phyloP scores from a whole-genome alignment of 1,284 basidiomycete genomes.

The Boletellus deceptivus region DNA sequence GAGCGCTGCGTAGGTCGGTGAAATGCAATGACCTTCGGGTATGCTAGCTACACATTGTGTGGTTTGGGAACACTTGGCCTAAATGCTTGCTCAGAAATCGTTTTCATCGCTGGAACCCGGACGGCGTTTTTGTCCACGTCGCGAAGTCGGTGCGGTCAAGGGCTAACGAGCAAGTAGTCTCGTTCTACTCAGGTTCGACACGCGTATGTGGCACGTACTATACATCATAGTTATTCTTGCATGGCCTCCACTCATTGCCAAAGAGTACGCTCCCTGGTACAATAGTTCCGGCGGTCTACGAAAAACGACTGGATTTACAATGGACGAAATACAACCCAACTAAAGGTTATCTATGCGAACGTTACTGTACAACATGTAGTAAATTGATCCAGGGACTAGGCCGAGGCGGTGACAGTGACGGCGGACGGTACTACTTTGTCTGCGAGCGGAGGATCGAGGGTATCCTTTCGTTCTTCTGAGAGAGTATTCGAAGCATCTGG shows the following conservation, averaged over 20 bases:
- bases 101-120: constrained; percentile 1
- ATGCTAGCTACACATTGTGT: not conserved
- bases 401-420: constrained; percentile 15
- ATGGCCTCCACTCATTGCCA: too few species aligned
- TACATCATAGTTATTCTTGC: too few species aligned
- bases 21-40: constrained; percentile 12
- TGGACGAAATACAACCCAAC: too few species aligned
- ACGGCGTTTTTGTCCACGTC: not conserved
- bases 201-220: too few species aligned
- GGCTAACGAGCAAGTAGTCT: too few species aligned
- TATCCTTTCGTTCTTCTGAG: constrained; percentile 12
- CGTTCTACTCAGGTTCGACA: too few species aligned
- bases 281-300: too few species aligned
- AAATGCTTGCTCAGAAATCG: not conserved
- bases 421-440: constrained; percentile 3
- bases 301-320: too few species aligned
- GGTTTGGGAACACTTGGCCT: not conserved
- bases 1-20: constrained; percentile 12
- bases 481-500: constrained; percentile 16
- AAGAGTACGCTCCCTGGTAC: too few species aligned
- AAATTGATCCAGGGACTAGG: constrained; percentile 8
- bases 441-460: not conserved
- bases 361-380: too few species aligned
- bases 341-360: too few species aligned
- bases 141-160: not conserved